Evolutionary conservation across 2,329 filamentous ascomycete genomes (phyloP), one percentile per base, ranked within the genome.

Genomic region (Alternaria tenuissima): DNA sequence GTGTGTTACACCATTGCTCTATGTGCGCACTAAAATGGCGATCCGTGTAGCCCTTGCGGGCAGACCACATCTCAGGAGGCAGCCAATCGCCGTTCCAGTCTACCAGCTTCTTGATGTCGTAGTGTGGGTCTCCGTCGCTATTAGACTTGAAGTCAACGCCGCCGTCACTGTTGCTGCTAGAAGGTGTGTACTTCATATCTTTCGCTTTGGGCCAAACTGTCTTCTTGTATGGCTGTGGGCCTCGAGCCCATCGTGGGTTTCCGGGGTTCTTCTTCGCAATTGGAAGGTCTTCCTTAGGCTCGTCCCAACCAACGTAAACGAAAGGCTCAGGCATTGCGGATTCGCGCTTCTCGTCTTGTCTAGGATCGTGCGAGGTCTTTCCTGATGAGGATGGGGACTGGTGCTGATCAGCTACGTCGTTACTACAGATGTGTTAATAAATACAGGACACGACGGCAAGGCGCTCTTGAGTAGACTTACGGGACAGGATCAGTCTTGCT

Each of bases 51-150:
- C 63, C 55, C 34, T 68, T 71, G n/a, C 81, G 77, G 9, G 63
- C 68, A 26, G 80, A 76, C 84, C 84, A 85, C 24, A 83, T 78
- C 18, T 82, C 82, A 22, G 83, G 75, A 3, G 83, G 82, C 26
- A 80, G 71, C 73, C 79, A 80, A 7, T 80, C 73, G 12, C 82
- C 82, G 52, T 81, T 76, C 80, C 80, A 85, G 57, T 82, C 82
- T 5, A 73, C 59, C 2, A 82, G 67, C 57, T 78, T 74, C 56
- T 73, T 73, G 48, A 77, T 64, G 28, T 79, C 76, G 46, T 78
- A 76, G 12, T 74, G 43, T 0, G 71, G 72, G 41, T 78, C 75
- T 7, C 73, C 74, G 9, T 73, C 63, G 56, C 74, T 76, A 42
- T 75, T 61, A 3, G 74, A 75, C 28, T 58, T 61, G 43, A 61